A percentile compares a stretch with the other conserved stretches of the same genome.
Conservation (phyloP, 306 rosid genomes). For the Begonia peltatifolia region DNA sequence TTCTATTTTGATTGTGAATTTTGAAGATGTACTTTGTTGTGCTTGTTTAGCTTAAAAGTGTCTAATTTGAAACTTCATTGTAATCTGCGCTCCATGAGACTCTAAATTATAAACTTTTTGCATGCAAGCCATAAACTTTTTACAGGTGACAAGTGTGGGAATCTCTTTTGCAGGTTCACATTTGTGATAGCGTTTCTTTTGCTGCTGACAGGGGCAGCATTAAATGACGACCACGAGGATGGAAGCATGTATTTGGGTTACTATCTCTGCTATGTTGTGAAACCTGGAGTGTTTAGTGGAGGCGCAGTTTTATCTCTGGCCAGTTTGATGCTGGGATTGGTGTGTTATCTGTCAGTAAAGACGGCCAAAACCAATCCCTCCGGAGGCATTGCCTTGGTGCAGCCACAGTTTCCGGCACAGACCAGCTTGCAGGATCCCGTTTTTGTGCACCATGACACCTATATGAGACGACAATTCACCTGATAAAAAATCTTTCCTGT, state of each 20-base stretch:
- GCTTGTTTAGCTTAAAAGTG: too few species aligned
- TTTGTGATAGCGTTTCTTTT: slow-evolving; percentile 52
- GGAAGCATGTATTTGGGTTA: slow-evolving; percentile 37
- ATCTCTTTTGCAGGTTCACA: slow-evolving; percentile 40
- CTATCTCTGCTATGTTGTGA: slow-evolving; percentile 66
- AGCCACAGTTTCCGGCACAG: slow-evolving; percentile 59
- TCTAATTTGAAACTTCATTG: too few species aligned
- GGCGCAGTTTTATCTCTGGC: slow-evolving; percentile 45
- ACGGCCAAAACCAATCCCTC: slow-evolving; percentile 32
- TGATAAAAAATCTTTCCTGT: slow-evolving; percentile 19
- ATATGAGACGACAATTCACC: slow-evolving; percentile 66
- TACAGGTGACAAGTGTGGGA: too few species aligned
- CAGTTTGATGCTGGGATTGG: slow-evolving; percentile 51
- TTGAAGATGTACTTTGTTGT: too few species aligned
- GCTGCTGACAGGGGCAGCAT: slow-evolving; percentile 55
- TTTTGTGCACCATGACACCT: slow-evolving; percentile 86
- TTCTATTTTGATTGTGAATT: too few species aligned
- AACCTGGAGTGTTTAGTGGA: slow-evolving; percentile 62
- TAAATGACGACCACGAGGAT: slow-evolving; percentile 36
- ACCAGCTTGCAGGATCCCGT: slow-evolving; percentile 40
- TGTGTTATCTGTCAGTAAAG: slow-evolving; percentile 35
- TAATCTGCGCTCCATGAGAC: too few species aligned
- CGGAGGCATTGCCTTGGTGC: slow-evolving; percentile 75
- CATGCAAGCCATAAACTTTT: too few species aligned
- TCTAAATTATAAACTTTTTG: too few species aligned